phyloP scores from a whole-genome alignment of 192 early-diverging fungal species.

The Bifiguratus adelaidae region DNA sequence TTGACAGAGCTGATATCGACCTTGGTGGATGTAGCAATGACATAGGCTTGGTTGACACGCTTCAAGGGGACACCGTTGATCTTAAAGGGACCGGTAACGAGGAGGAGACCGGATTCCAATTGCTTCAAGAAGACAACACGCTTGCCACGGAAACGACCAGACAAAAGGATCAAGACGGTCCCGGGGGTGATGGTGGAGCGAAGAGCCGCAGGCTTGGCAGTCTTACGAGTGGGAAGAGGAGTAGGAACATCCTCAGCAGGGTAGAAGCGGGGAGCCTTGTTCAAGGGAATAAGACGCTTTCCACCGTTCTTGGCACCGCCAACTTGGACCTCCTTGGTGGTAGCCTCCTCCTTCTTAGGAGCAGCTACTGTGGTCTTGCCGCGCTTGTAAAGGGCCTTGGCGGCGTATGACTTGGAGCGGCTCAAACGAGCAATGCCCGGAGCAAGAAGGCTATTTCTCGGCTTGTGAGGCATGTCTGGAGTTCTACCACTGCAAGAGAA shows the following conservation, averaged over 20 bases:
- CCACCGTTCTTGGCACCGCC: slow-evolving; percentile 80
- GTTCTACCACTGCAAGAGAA: no score
- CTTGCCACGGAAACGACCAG: slow-evolving; percentile 95
- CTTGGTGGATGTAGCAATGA: slow-evolving; percentile 99
- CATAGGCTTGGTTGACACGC: slow-evolving; percentile 99
- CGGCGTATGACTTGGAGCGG: slow-evolving; percentile 73
- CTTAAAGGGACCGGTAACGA: slow-evolving; percentile 97
- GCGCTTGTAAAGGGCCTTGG: slow-evolving; percentile 87
- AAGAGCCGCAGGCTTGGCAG: slow-evolving; percentile 55
- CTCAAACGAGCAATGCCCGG: slow-evolving; percentile 77
- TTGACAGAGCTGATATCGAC: slow-evolving; percentile 73
- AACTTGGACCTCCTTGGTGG: slow-evolving; percentile 56
- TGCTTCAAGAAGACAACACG: slow-evolving; percentile 98
- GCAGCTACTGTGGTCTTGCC: slow-evolving; percentile 51
- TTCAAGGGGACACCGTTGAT: slow-evolving; percentile 97
- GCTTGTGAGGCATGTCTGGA: slow-evolving; percentile 50
- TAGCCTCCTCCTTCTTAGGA: slow-evolving; percentile 31
- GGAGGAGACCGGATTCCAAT: slow-evolving; percentile 86
- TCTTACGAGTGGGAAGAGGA: slow-evolving; percentile 77
- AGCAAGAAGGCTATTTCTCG: slow-evolving; percentile 74
- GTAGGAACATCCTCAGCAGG: slow-evolving; percentile 73
- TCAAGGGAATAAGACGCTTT: slow-evolving; percentile 52
- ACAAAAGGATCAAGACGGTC: slow-evolving; percentile 92
- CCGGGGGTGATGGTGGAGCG: slow-evolving; percentile 94
- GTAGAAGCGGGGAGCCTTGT: slow-evolving; percentile 70